Evolutionary conservation across 2,329 filamentous ascomycete genomes (phyloP).

Genomic region (Didymella glomerata): DNA sequence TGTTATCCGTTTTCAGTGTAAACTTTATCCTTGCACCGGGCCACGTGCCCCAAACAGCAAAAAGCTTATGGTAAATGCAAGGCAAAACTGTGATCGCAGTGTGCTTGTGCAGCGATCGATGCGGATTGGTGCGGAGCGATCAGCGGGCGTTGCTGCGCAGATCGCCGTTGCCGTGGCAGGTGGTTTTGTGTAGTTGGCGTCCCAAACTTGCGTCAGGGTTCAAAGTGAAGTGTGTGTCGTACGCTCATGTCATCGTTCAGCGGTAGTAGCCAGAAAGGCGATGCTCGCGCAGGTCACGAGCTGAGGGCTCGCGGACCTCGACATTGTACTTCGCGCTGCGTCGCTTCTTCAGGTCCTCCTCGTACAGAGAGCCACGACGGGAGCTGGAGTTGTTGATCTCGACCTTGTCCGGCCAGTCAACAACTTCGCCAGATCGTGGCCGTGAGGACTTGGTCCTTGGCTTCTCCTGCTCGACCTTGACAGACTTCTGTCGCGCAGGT

Average conservation of each 20-base stretch:
- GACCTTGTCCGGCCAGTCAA: slow-evolving; percentile 48
- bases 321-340: slow-evolving; percentile 52
- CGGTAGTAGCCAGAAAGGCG: slow-evolving; percentile 52
- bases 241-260: slow-evolving; percentile 35
- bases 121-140: slow-evolving; percentile 32
- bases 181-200: slow-evolving; percentile 17
- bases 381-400: slow-evolving; percentile 45
- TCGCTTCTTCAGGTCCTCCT: slow-evolving; percentile 49
- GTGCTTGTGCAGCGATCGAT: slow-evolving; percentile 26
- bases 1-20: slow-evolving; percentile 20
- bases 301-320: slow-evolving; percentile 53
- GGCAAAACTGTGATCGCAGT: slow-evolving; percentile 20
- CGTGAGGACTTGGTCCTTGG: slow-evolving; percentile 38
- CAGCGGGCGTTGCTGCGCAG: slow-evolving; percentile 30
- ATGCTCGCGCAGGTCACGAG: slow-evolving; percentile 48
- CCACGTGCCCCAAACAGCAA: slow-evolving; percentile 32
- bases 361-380: slow-evolving; percentile 54
- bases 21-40: slow-evolving; percentile 20
- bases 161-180: slow-evolving; percentile 17
- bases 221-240: slow-evolving; percentile 13
- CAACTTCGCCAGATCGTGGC: slow-evolving; percentile 49
- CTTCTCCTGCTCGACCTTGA: slow-evolving; percentile 47
- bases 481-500: slow-evolving; percentile 38
- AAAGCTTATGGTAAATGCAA: slow-evolving; percentile 39
- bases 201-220: slow-evolving; percentile 14